Conservation (phyloP, 805 yeast species). For the Zygoascus ofunaensis region DNA sequence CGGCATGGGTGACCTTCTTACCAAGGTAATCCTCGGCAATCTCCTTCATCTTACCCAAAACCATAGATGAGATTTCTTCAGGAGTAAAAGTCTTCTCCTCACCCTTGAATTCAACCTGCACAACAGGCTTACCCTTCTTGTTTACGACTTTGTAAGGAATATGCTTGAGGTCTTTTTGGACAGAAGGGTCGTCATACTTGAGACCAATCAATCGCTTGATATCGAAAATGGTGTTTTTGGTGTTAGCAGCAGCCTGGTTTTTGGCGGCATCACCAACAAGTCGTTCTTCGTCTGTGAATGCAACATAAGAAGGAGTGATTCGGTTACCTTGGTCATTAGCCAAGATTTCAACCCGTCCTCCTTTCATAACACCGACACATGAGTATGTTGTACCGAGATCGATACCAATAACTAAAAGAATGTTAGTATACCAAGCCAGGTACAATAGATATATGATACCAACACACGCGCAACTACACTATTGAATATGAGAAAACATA, state of each 20-base stretch:
- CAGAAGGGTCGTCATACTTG: slow-evolving; percentile 65
- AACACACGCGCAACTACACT: no score
- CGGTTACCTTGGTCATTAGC: slow-evolving; percentile 97
- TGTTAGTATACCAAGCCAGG: no score
- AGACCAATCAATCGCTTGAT: slow-evolving; percentile 87
- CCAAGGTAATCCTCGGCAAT: slow-evolving; percentile 91
- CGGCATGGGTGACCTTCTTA: slow-evolving; percentile 75
- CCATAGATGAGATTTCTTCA: slow-evolving; percentile 90
- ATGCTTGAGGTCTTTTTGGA: slow-evolving; percentile 74
- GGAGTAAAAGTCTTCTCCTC: slow-evolving; percentile 75
- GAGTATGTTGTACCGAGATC: slow-evolving; percentile 97
- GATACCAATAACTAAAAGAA: slow-evolving; percentile 68
- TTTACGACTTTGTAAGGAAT: slow-evolving; percentile 66
- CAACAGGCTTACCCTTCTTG: slow-evolving; percentile 73
- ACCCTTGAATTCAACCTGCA: slow-evolving; percentile 64
- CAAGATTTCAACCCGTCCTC: slow-evolving; percentile 82
- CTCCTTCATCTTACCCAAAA: slow-evolving; percentile 82
- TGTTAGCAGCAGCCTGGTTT: slow-evolving; percentile 89
- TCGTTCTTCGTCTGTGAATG: slow-evolving; percentile 86
- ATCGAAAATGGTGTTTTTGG: slow-evolving; percentile 78
- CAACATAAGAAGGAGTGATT: slow-evolving; percentile 92
- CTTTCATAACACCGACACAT: slow-evolving; percentile 83
- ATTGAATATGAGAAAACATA: no score
- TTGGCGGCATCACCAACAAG: slow-evolving; percentile 94
- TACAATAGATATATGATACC: no score